phyloP scores from a whole-genome alignment of 441 rosid species.

The Monsonia emarginata region DNA sequence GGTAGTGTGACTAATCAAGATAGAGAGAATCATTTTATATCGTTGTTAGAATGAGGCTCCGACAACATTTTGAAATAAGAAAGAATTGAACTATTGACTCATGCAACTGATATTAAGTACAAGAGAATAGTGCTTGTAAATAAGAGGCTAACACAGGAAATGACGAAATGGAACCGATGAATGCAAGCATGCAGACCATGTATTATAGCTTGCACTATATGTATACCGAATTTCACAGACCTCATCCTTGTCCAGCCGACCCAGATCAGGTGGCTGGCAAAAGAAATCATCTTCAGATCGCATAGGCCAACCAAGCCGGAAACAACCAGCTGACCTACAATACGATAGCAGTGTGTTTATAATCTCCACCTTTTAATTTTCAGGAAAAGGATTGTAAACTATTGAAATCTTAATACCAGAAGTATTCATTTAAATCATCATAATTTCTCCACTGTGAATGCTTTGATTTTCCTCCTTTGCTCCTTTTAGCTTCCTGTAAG shows the following conservation, averaged over 20 bases:
- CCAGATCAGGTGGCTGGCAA: constrained; percentile 25
- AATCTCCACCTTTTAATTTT: too few species aligned
- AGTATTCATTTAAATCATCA: constrained; percentile 92
- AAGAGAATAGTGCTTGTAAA: too few species aligned
- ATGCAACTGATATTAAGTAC: too few species aligned
- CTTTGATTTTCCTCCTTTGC: constrained; percentile 75
- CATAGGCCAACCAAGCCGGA: constrained; percentile 99
- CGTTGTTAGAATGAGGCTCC: too few species aligned
- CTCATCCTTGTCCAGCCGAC: constrained; percentile 43
- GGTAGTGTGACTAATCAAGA: not conserved
- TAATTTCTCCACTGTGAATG: constrained; percentile 99
- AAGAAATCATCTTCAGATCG: constrained; percentile 94
- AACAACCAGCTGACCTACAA: constrained; percentile 86
- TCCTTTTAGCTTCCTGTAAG: constrained; percentile 75
- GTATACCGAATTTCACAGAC: constrained; percentile 22
- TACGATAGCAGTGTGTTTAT: not conserved
- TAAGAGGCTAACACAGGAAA: not conserved
- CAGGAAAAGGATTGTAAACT: not conserved
- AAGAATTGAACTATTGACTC: too few species aligned
- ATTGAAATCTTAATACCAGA: constrained; percentile 45
- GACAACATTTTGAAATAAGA: too few species aligned
- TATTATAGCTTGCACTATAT: too few species aligned
- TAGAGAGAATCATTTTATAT: not conserved
- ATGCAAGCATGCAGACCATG: not conserved
- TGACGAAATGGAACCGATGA: not conserved